Base-by-base conservation (phyloP, 768 basidiomycete species). In the Dentipellis sp. region DNA sequence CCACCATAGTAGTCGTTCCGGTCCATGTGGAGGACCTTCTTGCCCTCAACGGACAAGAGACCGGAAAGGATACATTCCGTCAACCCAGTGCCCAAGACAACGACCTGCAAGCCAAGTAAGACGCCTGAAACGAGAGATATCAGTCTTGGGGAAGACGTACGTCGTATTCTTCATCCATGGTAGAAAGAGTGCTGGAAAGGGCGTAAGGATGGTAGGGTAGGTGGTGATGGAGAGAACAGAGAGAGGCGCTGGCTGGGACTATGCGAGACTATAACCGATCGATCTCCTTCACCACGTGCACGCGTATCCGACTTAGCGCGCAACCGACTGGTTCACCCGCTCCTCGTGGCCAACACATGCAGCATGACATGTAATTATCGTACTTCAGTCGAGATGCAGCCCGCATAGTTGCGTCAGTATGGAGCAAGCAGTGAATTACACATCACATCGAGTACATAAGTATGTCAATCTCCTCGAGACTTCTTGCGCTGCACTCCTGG, bases 111-210 rank as follows among this genome's bases (percentile, higher is more conserved):
- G 55, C 37, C 50, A 46, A 7, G 35, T 36, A 2, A 42, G 51
- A 21, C 40, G 54, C 46, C 35, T 60, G 45, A 56, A 50, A 42
- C 52, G 6, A 50, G 35, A 45, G 36, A 50, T 16, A 16, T 6
- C 10, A 38, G n/a, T 2, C 50, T 37, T 12, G 46, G 21, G 29
- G 29, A 9, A 50, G 11, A 55, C 75, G 60, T 70, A 97, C 94
- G 72, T 97, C 94, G 76, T 97, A 98, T 78, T 91, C 88, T 79
- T 98, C 95, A 87, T 99, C 95, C 95, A 99, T 97, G 71, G 66
- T 75, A 53, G 40, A 34, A 47, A 42, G 49, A 55, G 53, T 22
- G 55, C 59, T 59, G 64, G 64, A 63, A 58, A 58, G 64, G 57
- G 64, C 64, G 56, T 63, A 61, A 64, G 63, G 57, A 62, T 53